These are phyloP conservation scores for Verticillium isaacii DNA, from an alignment of 2,329 filamentous ascomycete species.

Conservation along the genomic window DNA sequence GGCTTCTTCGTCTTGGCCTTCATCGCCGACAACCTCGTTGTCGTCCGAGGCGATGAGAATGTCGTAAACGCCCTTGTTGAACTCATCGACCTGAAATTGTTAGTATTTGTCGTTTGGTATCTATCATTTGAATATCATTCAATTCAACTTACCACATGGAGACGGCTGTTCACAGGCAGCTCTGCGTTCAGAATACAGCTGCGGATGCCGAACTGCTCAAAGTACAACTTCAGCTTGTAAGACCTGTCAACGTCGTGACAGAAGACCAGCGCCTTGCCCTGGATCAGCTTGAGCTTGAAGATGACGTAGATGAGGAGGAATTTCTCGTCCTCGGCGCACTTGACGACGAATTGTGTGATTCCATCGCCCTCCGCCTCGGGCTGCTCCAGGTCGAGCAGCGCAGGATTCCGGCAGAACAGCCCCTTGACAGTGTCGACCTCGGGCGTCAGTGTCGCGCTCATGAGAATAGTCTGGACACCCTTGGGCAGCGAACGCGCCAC, in stretches of 20 bases:
- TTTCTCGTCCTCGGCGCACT: constrained; percentile 95
- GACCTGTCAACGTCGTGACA: constrained; percentile 83
- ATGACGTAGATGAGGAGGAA: constrained; percentile 91
- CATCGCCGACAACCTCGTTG: constrained; percentile 72
- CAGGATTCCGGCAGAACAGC: constrained; percentile 79
- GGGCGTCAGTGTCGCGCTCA: constrained; percentile 86
- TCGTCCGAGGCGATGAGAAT: constrained; percentile 97
- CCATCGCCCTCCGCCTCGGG: constrained; percentile 71
- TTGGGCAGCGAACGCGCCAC: constrained; percentile 75
- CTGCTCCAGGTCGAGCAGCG: constrained; percentile 76
- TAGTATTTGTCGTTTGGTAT: not conserved
- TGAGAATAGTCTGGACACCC: constrained; percentile 84
- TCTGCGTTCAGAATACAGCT: constrained; percentile 94
- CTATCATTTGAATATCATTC: not conserved
- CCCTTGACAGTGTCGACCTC: constrained; percentile 83
- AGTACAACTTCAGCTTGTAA: constrained; percentile 88
- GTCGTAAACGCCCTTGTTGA: constrained; percentile 95
- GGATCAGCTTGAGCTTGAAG: constrained; percentile 90
- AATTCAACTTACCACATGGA: constrained; percentile 63
- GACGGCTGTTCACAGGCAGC: constrained; percentile 83
- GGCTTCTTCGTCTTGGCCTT: constrained; percentile 37
- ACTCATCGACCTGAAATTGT: constrained; percentile 65
- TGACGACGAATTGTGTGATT: constrained; percentile 83
- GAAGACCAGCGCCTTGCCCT: constrained; percentile 73
- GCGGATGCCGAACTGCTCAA: constrained; percentile 95